These are phyloP conservation scores for Schwanniomyces polymorphus DNA, from an alignment of 805 yeast genomes.

Conservation along the genomic window DNA sequence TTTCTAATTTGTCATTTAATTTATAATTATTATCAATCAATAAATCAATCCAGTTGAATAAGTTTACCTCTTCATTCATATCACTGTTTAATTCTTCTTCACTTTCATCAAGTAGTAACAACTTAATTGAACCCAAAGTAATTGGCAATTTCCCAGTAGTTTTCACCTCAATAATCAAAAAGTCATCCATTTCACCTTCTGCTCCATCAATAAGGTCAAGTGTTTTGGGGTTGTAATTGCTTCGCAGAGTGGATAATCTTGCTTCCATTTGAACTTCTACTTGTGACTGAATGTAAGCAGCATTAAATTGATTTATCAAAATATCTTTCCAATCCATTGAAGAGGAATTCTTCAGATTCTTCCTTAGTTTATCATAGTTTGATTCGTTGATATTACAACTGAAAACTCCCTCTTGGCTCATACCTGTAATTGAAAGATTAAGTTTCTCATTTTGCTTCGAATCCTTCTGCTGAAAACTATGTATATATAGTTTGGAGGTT, in stretches of 20 bases:
- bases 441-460: constrained; percentile 3
- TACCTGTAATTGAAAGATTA: constrained; percentile 15
- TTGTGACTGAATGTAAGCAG: constrained; percentile 9
- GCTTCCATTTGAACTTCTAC: constrained; percentile 14
- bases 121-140: constrained; percentile 23
- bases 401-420: constrained; percentile 21
- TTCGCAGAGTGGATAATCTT: constrained; percentile 20
- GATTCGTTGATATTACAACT: constrained; percentile 11
- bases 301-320: constrained; percentile 16
- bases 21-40: constrained; percentile 12
- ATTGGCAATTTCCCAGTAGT: constrained; percentile 23
- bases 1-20: constrained; percentile 3
- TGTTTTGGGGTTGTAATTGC: constrained; percentile 18
- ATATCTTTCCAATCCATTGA: constrained; percentile 17
- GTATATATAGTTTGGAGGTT: constrained; percentile 15
- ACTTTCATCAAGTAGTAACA: constrained; percentile 17
- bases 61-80: constrained; percentile 12
- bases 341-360: constrained; percentile 6
- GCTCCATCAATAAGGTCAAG: constrained; percentile 25
- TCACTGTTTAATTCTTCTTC: constrained; percentile 3
- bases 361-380: constrained; percentile 1
- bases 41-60: constrained; percentile 28
- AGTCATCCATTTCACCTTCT: constrained; percentile 14
- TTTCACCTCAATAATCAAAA: constrained; percentile 18
- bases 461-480: constrained; percentile 9